A percentile compares a stretch with the other conserved stretches of the same genome.
phyloP scores from a whole-genome alignment of 2,329 filamentous ascomycete genomes.

The Epichloe amarillans region DNA sequence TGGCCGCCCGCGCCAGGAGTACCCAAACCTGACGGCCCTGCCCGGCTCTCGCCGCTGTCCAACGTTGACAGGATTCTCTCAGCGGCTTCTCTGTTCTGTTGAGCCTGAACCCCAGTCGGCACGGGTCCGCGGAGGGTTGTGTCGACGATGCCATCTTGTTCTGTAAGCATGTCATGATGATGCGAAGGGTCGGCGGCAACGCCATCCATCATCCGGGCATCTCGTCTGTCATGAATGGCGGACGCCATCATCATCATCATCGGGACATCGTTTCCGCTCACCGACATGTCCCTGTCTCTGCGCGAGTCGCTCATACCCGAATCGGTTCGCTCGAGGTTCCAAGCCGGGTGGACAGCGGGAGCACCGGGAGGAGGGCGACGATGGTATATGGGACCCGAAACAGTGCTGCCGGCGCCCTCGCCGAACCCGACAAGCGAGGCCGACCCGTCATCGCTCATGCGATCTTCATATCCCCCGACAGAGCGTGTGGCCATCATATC shows the following conservation, averaged over 20 bases:
- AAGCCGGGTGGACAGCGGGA: constrained; percentile 23
- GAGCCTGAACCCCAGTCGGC: constrained; percentile 20
- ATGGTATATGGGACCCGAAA: constrained; percentile 63
- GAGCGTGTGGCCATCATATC: constrained; percentile 32
- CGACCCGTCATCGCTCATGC: constrained; percentile 74
- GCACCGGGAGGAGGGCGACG: constrained; percentile 31
- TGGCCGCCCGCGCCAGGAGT: constrained; percentile 31
- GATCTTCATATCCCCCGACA: constrained; percentile 47
- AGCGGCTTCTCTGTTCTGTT: constrained; percentile 36
- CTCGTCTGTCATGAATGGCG: constrained; percentile 37
- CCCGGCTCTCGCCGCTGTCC: constrained; percentile 33
- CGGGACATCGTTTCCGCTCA: constrained; percentile 26
- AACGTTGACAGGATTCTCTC: constrained; percentile 50
- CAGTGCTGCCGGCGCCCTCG: constrained; percentile 76
- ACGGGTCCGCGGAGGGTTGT: constrained; percentile 48
- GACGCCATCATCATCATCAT: constrained; percentile 32
- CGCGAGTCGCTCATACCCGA: constrained; percentile 37
- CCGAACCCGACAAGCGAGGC: constrained; percentile 84
- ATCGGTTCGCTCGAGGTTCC: constrained; percentile 35
- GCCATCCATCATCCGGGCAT: constrained; percentile 55
- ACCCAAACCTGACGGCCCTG: constrained; percentile 25
- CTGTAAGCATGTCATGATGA: constrained; percentile 30
- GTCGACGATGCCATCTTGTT: constrained; percentile 47
- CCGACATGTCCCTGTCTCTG: constrained; percentile 21
- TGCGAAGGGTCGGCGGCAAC: constrained; percentile 43